phyloP scores from a whole-genome alignment of 345 rosid genomes.

The Cardamine resedifolia region DNA sequence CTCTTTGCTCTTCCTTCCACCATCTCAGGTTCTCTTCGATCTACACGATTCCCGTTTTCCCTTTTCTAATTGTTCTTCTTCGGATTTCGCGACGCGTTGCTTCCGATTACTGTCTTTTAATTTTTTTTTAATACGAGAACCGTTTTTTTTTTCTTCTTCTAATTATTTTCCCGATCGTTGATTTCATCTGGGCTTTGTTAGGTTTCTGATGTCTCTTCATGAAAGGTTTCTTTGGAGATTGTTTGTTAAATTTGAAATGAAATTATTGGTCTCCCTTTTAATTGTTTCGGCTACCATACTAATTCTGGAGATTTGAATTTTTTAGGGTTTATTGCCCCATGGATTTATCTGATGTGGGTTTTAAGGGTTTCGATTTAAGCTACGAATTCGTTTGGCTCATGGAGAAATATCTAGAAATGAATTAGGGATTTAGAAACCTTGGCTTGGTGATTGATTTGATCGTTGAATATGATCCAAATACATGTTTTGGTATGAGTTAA shows the following conservation, averaged over 20 bases:
- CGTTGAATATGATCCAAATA: not conserved
- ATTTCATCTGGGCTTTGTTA: conserved; percentile 31
- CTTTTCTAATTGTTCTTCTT: not conserved
- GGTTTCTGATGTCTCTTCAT: conserved; percentile 25
- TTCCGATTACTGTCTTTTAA: conserved; percentile 47
- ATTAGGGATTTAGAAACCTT: conserved; percentile 2
- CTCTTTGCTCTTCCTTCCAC: conserved; percentile 39
- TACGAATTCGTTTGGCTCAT: conserved; percentile 6
- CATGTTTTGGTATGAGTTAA: not conserved
- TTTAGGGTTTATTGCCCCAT: conserved; percentile 44
- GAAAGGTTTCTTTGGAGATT: conserved; percentile 25
- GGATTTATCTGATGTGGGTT: conserved; percentile 26
- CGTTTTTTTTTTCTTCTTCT: no score
- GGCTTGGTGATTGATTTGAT: not conserved
- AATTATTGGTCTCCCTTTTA: conserved; percentile 13
- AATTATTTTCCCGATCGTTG: conserved; percentile 3
- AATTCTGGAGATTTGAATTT: not conserved
- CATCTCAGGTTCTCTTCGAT: conserved; percentile 56
- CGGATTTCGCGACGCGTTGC: conserved; percentile 37
- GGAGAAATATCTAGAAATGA: not conserved
- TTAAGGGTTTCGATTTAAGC: conserved; percentile 24
- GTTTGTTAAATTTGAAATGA: conserved; percentile 14
- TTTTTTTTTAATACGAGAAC: conserved; percentile 4
- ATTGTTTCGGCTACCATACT: conserved; percentile 8
- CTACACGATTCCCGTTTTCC: conserved; percentile 30